These are phyloP conservation scores for Dacryopinax spathularia DNA, from an alignment of 768 basidiomycete species.

Conservation along the genomic window DNA sequence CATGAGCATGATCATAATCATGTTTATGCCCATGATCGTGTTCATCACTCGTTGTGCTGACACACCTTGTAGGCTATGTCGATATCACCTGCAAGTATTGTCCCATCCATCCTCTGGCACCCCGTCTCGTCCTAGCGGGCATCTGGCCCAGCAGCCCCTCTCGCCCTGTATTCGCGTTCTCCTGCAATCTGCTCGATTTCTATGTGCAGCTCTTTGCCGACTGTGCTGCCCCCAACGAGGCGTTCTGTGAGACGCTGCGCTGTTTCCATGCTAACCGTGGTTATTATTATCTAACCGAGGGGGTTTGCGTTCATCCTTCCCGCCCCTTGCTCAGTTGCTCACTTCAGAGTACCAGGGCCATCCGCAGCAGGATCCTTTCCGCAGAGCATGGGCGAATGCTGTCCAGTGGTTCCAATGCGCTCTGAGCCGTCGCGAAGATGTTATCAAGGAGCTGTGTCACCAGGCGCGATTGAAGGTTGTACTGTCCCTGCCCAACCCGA, in stretches of 20 bases:
- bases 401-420: neutral
- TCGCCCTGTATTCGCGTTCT: conserved; percentile 1
- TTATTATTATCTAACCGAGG: neutral
- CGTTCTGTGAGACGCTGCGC: neutral
- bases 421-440: neutral
- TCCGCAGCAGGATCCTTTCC: neutral
- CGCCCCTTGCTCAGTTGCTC: neutral
- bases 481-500: neutral
- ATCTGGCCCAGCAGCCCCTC: conserved; percentile 3
- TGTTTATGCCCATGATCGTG: too few relatives aligned
- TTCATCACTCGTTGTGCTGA: too few relatives aligned
- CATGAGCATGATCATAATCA: neutral
- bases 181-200: neutral
- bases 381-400: neutral
- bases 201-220: neutral
- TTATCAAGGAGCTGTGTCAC: neutral
- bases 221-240: neutral
- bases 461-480: neutral
- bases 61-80: neutral
- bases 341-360: neutral
- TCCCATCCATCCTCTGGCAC: neutral
- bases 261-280: neutral
- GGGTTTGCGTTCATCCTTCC: neutral
- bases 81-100: neutral
- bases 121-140: neutral